Conservation (phyloP, 2,329 filamentous ascomycete species). For the Claviceps maximensis region DNA sequence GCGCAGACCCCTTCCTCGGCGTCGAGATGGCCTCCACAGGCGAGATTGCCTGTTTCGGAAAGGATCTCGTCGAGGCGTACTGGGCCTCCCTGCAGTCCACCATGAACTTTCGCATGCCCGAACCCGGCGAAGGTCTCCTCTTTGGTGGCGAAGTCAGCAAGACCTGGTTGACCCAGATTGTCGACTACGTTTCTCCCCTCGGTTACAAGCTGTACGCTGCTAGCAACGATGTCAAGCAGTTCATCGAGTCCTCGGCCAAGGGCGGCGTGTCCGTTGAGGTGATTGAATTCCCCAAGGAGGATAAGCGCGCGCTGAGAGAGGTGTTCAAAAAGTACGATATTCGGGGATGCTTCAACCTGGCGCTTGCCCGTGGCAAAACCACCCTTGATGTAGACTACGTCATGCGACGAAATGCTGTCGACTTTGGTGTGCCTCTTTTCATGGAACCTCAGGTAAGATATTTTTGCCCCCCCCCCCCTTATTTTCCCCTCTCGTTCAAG, state of each 20-base stretch:
- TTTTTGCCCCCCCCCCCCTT: neutral
- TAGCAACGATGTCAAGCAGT: constrained; percentile 65
- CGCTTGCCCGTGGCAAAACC: constrained; percentile 69
- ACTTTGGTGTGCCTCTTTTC: constrained; percentile 94
- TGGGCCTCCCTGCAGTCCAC: constrained; percentile 92
- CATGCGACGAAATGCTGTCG: constrained; percentile 94
- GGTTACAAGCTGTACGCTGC: constrained; percentile 92
- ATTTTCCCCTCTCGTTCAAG: neutral
- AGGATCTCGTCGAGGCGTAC: constrained; percentile 90
- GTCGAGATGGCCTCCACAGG: constrained; percentile 96
- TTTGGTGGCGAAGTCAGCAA: constrained; percentile 74
- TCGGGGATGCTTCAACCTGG: constrained; percentile 89
- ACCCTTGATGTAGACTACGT: constrained; percentile 90
- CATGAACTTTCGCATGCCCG: constrained; percentile 98
- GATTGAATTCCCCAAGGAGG: constrained; percentile 91
- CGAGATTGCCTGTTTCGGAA: constrained; percentile 98
- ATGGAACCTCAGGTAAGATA: constrained; percentile 86
- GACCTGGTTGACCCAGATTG: constrained; percentile 61
- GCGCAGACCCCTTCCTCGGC: constrained; percentile 91
- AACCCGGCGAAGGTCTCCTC: constrained; percentile 87
- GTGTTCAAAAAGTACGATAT: constrained; percentile 97
- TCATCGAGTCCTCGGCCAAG: constrained; percentile 62
- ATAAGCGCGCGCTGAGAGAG: constrained; percentile 87
- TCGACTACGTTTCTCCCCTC: constrained; percentile 76
- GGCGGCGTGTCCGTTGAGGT: constrained; percentile 63